Evolutionary conservation across 257 asterid genomes (phyloP).

Genomic region (Solanum rostratum): DNA sequence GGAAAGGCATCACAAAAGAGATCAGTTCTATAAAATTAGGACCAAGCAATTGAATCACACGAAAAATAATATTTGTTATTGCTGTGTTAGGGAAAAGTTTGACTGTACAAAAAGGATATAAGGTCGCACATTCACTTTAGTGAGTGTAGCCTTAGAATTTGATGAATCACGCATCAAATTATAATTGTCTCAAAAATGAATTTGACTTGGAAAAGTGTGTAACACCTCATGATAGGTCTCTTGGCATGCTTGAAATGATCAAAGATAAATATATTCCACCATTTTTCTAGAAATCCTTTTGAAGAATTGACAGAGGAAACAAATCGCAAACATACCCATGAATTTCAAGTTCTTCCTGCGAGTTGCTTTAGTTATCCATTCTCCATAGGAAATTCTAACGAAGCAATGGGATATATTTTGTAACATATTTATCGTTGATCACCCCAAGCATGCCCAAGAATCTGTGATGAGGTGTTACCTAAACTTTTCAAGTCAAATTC

Average conservation of each 20-base stretch:
- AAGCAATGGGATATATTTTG: conserved; percentile 43
- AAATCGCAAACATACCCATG: neutral
- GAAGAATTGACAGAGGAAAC: neutral
- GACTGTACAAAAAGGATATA: neutral
- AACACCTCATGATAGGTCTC: neutral
- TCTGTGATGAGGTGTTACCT: neutral
- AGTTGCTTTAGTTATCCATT: neutral
- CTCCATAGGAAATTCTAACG: conserved; percentile 24
- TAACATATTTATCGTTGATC: conserved; percentile 10
- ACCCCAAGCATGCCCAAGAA: neutral
- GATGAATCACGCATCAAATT: neutral
- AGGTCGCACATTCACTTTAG: neutral
- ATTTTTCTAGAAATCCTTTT: neutral
- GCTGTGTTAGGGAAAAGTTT: neutral
- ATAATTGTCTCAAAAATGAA: neutral
- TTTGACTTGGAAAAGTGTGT: neutral
- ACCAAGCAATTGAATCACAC: neutral
- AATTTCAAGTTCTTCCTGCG: neutral
- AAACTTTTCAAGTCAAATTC: neutral
- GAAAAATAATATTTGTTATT: neutral
- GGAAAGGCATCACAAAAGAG: neutral
- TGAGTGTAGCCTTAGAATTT: neutral
- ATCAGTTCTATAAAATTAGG: neutral
- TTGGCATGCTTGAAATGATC: neutral
- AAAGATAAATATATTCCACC: neutral